Percentiles rank a stretch among this genome's conserved stretches.
Conservation (phyloP, 495 filamentous ascomycete genomes). For the Xylaria venustula region DNA sequence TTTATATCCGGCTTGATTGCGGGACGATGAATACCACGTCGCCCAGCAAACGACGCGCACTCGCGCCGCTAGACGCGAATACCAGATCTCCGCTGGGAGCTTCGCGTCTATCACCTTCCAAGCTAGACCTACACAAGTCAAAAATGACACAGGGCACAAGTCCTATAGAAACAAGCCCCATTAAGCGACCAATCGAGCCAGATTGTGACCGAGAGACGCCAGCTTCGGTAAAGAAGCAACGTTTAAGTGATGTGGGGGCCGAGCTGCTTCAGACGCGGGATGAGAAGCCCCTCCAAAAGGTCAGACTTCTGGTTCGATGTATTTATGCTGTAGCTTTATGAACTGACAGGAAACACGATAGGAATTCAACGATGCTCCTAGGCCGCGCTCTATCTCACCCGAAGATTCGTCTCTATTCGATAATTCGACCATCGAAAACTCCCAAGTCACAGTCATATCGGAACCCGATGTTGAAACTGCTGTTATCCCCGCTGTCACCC, state of each 20-base stretch:
- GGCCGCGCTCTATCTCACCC: constrained; percentile 23
- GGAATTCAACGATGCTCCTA: constrained; percentile 10
- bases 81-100: constrained; percentile 17
- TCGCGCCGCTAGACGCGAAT: constrained; percentile 43
- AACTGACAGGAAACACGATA: not conserved
- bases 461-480: constrained; percentile 33
- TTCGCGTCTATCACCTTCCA: constrained; percentile 12
- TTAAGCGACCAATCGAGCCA: constrained; percentile 24
- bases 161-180: not conserved
- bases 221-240: constrained; percentile 22
- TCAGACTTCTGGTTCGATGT: not conserved
- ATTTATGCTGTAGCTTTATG: not conserved
- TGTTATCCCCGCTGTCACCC: constrained; percentile 2
- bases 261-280: not conserved
- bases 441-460: constrained; percentile 37
- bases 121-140: constrained; percentile 3
- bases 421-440: constrained; percentile 33
- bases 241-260: not conserved
- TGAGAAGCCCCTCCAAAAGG: not conserved
- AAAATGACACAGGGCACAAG: not conserved
- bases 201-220: constrained; percentile 20
- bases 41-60: constrained; percentile 46
- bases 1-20: not conserved
- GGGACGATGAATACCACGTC: constrained; percentile 32
- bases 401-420: constrained; percentile 38